Evolutionary conservation across 805 yeast species (phyloP), one percentile per base, ranked within the genome.

Genomic region (Starmera amethionina): DNA sequence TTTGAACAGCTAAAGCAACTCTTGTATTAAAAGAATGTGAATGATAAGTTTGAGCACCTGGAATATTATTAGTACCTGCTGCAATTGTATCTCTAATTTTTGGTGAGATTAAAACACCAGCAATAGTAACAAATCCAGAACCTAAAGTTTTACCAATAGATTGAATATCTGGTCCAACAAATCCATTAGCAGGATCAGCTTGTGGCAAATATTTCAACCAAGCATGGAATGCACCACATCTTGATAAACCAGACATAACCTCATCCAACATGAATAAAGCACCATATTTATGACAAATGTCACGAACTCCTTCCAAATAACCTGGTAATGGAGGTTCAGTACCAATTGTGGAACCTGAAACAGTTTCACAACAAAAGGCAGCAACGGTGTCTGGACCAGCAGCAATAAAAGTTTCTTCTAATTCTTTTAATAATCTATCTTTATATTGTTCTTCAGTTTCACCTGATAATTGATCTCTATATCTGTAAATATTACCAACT

Each of bases 221-320:
- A 43, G 71, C 71, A 55, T 60, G 64, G 45, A 64, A 61, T 27
- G 64, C 62, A 31, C 78, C 77, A 44, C 66, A 58, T 50, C 79
- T 65, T 18, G 78, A 79, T 32, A 72, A 65, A 30, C 79, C 79
- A 51, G 75, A 72, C 77, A 73, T 72, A 35, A 73, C 73, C 56
- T 75, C 79, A 48, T 74, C 79, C 37, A 72, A 56, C 58, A 70
- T 62, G 48, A 74, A 58, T 33, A 73, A 53, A 32, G 70, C 63
- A 35, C 71, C 77, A 54, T 72, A 73, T 51, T 73, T 73, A 55
- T 69, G 67, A 50, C 77, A 72, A 38, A 74, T 52, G 34, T 60
- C 66, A 40, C 70, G 56, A 34, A 65, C 56, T 12, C 72, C 75
- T 41, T 65, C 68, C 43, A 70, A 58, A 54, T 72, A 72, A 32